Conservation (phyloP, 2,329 filamentous ascomycete genomes). For the Fusarium sp. region DNA sequence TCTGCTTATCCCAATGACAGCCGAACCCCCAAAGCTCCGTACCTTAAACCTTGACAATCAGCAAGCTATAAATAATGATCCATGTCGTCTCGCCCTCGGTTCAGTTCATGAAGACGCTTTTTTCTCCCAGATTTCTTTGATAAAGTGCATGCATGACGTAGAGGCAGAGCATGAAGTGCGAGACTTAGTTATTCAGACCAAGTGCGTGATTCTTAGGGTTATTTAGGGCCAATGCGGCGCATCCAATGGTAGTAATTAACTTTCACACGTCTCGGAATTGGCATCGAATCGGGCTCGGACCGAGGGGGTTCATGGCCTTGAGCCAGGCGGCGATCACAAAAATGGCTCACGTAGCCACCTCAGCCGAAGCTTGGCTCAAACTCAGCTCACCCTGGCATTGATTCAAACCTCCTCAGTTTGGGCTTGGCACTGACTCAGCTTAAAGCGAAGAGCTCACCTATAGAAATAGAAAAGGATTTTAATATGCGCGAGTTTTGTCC, state of each 20-base stretch:
- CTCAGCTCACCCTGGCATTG: background rate
- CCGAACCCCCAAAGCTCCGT: background rate
- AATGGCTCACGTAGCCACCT: background rate
- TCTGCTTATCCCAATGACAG: background rate
- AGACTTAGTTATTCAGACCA: background rate
- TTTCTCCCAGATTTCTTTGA: background rate
- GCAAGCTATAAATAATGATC: background rate
- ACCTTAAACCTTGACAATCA: background rate
- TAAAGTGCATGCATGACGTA: background rate
- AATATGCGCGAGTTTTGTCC: background rate
- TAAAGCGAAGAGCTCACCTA: background rate
- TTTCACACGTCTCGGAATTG: background rate
- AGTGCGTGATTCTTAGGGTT: background rate
- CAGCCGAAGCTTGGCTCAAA: background rate
- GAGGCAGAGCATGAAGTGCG: background rate
- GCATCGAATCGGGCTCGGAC: background rate
- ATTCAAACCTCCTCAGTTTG: background rate
- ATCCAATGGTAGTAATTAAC: background rate
- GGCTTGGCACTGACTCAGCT: background rate
- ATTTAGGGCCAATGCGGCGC: background rate
- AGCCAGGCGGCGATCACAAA: background rate
- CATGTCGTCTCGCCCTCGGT: background rate
- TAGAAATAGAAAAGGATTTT: background rate
- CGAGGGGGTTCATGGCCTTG: background rate
- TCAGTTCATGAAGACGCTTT: background rate